A percentile compares a stretch with the other conserved stretches of the same genome.
Conservation (phyloP, 116 monocot genomes). For the Phalaenopsis hybrid region DNA sequence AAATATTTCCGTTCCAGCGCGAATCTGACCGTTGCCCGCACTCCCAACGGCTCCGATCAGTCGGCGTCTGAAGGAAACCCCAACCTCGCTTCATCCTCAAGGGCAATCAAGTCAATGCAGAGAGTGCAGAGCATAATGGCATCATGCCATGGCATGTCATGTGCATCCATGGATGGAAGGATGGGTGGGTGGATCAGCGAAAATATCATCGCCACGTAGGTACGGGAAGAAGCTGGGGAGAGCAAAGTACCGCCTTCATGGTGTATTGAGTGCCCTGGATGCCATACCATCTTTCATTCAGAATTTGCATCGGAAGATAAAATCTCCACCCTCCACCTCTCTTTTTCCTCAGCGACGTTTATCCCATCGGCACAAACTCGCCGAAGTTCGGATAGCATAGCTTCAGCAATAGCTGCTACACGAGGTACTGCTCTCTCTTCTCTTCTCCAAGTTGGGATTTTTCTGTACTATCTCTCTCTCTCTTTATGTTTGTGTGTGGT, state of each 20-base stretch:
- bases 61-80: neutral
- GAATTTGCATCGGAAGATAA: constrained; percentile 13
- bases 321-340: neutral
- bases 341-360: constrained; percentile 12
- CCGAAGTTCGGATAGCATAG: neutral
- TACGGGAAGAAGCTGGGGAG: constrained; percentile 22
- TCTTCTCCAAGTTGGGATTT: neutral
- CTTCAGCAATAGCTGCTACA: neutral
- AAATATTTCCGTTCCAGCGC: no score
- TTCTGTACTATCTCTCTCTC: neutral
- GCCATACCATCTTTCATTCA: constrained; percentile 37
- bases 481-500: neutral
- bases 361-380: neutral
- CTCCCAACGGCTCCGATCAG: neutral
- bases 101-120: neutral
- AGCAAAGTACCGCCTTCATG: neutral
- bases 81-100: neutral
- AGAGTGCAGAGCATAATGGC: neutral
- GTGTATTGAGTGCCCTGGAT: neutral
- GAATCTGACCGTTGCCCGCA: neutral
- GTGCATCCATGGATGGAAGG: neutral
- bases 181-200: neutral
- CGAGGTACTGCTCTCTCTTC: neutral
- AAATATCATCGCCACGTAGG: constrained; percentile 74
- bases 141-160: neutral